Conservation (phyloP, 1,284 basidiomycete species). For the Trichosporon sp. region DNA sequence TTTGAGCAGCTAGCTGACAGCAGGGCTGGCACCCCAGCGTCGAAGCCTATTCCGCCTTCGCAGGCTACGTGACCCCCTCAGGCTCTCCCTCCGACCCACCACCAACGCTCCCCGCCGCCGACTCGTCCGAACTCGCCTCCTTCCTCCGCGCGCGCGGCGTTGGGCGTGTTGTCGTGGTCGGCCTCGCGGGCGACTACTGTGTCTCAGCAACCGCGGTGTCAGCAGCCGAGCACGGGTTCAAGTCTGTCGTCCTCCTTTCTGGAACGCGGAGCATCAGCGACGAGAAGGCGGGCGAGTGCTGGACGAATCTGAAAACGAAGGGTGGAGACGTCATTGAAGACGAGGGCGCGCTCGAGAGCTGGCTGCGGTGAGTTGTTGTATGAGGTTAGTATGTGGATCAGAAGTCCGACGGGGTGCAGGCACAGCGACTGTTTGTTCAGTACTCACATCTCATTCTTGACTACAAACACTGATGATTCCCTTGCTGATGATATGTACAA, state of each 20-base stretch:
- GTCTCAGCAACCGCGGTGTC: constrained; percentile 41
- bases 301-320: constrained; percentile 23
- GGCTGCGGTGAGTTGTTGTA: constrained; percentile 19
- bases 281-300: constrained; percentile 20
- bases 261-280: constrained; percentile 38
- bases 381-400: not conserved
- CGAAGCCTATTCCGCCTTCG: constrained; percentile 64
- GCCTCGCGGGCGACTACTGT: constrained; percentile 68
- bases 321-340: constrained; percentile 25
- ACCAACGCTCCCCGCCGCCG: constrained; percentile 30
- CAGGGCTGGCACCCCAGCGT: constrained; percentile 57
- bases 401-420: not conserved
- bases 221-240: constrained; percentile 35
- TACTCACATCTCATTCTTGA: no score
- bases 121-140: constrained; percentile 50
- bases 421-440: no score
- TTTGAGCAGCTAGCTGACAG: not conserved
- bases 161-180: constrained; percentile 61
- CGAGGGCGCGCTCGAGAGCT: constrained; percentile 22
- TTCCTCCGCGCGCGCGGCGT: constrained; percentile 56
- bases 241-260: constrained; percentile 37
- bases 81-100: constrained; percentile 33
- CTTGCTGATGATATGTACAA: no score
- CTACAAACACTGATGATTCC: no score
- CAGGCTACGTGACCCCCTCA: constrained; percentile 45